These are phyloP conservation scores for Rhizopogon roseolus DNA, from an alignment of 768 basidiomycete species.

Conservation along the genomic window DNA sequence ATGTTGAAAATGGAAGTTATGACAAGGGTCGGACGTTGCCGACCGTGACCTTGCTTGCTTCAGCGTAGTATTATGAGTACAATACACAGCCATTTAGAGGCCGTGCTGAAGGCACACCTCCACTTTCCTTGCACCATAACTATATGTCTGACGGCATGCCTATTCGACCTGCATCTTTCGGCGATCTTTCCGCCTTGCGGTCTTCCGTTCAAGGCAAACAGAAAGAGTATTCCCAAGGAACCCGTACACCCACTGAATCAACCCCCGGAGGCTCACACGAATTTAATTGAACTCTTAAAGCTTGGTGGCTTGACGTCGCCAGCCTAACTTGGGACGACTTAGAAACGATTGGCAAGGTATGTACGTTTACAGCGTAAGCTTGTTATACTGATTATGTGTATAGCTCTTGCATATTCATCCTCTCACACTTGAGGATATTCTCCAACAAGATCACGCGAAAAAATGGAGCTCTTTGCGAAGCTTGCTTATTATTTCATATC, in stretches of 20 bases:
- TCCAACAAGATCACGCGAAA: slow-evolving; percentile 90
- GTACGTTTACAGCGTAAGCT: slow-evolving; percentile 9
- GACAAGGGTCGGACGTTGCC: too few species aligned
- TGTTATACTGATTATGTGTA: background rate
- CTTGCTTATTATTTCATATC: slow-evolving; percentile 92
- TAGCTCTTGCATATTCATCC: slow-evolving; percentile 88
- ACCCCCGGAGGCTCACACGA: background rate
- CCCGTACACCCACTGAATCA: background rate
- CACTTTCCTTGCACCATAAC: slow-evolving; percentile 20
- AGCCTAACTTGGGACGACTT: slow-evolving; percentile 88
- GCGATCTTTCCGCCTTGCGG: slow-evolving; percentile 18
- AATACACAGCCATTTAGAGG: slow-evolving; percentile 46
- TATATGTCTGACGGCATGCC: slow-evolving; percentile 30
- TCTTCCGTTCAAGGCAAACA: slow-evolving; percentile 46
- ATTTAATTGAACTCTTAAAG: slow-evolving; percentile 32
- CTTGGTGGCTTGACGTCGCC: slow-evolving; percentile 91
- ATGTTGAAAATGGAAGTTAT: too few species aligned
- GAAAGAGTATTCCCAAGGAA: slow-evolving; percentile 15
- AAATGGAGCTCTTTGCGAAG: slow-evolving; percentile 80
- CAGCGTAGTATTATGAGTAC: too few species aligned
- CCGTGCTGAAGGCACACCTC: slow-evolving; percentile 31
- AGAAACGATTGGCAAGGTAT: slow-evolving; percentile 77
- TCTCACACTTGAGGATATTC: slow-evolving; percentile 87
- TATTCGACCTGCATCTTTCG: slow-evolving; percentile 26
- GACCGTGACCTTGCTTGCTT: too few species aligned